phyloP scores from a whole-genome alignment of 441 rosid species.

The Pelargonium australe region DNA sequence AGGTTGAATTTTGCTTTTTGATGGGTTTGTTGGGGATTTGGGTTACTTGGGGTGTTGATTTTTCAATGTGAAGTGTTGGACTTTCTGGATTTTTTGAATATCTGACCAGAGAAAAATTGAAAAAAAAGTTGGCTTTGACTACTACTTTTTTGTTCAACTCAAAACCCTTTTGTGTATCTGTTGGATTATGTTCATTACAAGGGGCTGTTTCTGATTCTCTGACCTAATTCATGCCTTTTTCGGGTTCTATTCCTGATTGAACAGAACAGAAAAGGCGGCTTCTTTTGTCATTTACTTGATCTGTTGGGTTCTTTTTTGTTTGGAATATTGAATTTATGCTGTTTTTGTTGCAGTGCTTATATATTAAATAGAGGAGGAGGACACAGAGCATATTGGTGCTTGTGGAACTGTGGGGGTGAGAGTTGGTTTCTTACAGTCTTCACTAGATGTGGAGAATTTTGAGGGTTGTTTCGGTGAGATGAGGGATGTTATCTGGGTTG shows the following conservation, averaged over 20 bases:
- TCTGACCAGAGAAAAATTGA: constrained; percentile 11
- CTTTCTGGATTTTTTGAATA: constrained; percentile 30
- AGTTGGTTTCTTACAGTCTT: constrained; percentile 13
- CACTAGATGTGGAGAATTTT: constrained; percentile 36
- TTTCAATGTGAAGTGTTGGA: constrained; percentile 31
- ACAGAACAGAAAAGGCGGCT: constrained; percentile 17
- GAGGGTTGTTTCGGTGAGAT: constrained; percentile 69
- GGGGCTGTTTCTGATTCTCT: constrained; percentile 17
- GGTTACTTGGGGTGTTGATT: constrained; percentile 7
- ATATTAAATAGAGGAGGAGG: constrained; percentile 10
- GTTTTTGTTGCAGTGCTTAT: constrained; percentile 16
- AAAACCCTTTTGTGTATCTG: constrained; percentile 14
- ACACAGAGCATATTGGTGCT: background rate
- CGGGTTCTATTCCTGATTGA: constrained; percentile 14
- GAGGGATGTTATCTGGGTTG: constrained; percentile 94
- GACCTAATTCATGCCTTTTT: constrained; percentile 10
- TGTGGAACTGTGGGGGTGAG: background rate
- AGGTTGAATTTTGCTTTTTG: constrained; percentile 21
- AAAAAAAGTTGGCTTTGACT: constrained; percentile 32
- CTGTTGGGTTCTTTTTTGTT: constrained; percentile 18
- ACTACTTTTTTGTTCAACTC: constrained; percentile 12
- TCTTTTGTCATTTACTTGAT: constrained; percentile 26
- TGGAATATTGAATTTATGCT: background rate
- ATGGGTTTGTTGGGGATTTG: constrained; percentile 15
- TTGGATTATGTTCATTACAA: constrained; percentile 20